phyloP scores from a whole-genome alignment of 176 grass and related monocot genomes.

The Carex cristatella region DNA sequence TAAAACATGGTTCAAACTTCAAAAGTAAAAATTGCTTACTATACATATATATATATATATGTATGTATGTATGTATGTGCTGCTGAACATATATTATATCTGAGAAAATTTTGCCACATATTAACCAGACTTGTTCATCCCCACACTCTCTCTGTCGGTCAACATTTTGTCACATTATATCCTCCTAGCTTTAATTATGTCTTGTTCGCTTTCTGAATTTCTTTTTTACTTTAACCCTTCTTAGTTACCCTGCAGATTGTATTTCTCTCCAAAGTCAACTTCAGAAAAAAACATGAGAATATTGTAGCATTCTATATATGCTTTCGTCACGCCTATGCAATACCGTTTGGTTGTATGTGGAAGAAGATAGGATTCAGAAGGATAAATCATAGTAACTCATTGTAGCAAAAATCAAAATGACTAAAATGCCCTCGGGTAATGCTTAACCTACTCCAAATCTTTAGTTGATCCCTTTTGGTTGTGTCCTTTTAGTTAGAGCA shows the following conservation, averaged over 20 bases:
- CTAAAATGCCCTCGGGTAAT: slow-evolving; percentile 13
- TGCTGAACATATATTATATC: neutral
- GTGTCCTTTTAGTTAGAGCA: slow-evolving; percentile 9
- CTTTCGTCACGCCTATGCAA: slow-evolving; percentile 28
- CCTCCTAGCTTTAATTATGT: slow-evolving; percentile 31
- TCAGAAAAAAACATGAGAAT: slow-evolving; percentile 23
- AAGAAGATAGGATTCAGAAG: slow-evolving; percentile 20
- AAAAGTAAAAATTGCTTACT: neutral
- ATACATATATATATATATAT: neutral
- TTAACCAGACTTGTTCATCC: neutral
- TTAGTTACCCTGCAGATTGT: slow-evolving; percentile 7
- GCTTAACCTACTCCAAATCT: slow-evolving; percentile 11
- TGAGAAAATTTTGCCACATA: slow-evolving; percentile 3
- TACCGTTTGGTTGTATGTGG: slow-evolving; percentile 29
- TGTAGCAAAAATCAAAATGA: neutral
- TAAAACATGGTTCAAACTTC: neutral
- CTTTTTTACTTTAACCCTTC: neutral
- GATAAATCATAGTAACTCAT: slow-evolving; percentile 1
- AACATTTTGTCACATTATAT: slow-evolving; percentile 60
- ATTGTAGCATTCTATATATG: slow-evolving; percentile 8
- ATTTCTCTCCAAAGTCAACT: slow-evolving; percentile 41
- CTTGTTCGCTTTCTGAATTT: slow-evolving; percentile 23
- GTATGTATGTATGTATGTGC: neutral
- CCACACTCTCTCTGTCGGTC: slow-evolving; percentile 35
- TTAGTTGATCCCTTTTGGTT: neutral